Evolutionary conservation across 495 filamentous ascomycete genomes (phyloP).

Genomic region (Pseudotulostoma volvatum): DNA sequence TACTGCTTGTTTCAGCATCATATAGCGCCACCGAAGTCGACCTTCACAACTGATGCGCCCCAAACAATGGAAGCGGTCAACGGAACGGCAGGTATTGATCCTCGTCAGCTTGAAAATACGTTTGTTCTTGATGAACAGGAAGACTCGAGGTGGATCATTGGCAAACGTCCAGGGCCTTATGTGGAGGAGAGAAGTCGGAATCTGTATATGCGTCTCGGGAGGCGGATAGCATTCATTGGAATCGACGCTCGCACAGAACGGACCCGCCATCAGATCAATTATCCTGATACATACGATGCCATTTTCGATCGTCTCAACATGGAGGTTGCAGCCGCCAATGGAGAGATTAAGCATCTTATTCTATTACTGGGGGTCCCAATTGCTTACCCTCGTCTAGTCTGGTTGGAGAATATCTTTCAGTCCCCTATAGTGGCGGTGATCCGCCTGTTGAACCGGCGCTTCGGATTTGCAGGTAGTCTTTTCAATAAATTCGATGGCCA

Average conservation of each 20-base stretch:
- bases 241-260: conserved; percentile 87
- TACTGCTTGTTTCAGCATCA: conserved; percentile 95
- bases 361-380: conserved; percentile 85
- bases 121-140: conserved; percentile 45
- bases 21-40: conserved; percentile 60
- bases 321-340: conserved; percentile 44
- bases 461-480: conserved; percentile 66
- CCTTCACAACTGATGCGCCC: conserved; percentile 58
- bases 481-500: conserved; percentile 91
- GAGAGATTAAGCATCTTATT: conserved; percentile 64
- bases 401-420: conserved; percentile 79
- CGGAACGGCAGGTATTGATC: conserved; percentile 39
- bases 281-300: conserved; percentile 70
- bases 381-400: conserved; percentile 83
- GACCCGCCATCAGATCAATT: conserved; percentile 82
- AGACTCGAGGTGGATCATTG: conserved; percentile 69
- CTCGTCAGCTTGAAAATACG: conserved; percentile 47
- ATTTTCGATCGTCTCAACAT: conserved; percentile 53
- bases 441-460: conserved; percentile 77
- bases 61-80: conserved; percentile 33
- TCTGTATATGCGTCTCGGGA: conserved; percentile 72
- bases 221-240: conserved; percentile 67
- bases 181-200: conserved; percentile 65
- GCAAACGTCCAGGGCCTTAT: conserved; percentile 57
- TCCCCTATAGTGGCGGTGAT: conserved; percentile 74